Evolutionary conservation across 2,329 filamentous ascomycete species (phyloP), one percentile per base, ranked within the genome.

Genomic region (Colletotrichum kahawae): DNA sequence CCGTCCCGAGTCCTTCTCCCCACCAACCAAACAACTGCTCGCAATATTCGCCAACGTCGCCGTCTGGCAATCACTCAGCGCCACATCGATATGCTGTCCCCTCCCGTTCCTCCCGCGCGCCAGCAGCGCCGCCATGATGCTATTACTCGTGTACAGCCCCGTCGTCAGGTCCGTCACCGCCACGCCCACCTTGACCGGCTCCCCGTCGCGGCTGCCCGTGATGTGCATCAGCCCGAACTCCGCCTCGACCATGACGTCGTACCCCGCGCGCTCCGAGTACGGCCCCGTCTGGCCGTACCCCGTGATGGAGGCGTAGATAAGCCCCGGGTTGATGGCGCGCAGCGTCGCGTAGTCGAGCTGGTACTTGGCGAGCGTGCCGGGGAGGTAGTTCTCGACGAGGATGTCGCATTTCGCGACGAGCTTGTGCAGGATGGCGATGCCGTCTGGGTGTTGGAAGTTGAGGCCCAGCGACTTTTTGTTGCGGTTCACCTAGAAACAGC

Each of bases 191-290:
- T 99, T 99, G 51, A 98, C 97, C 0, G 97, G 97, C 2, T 95
- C 94, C 0, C 96, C 95, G 80, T 98, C 94, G 71, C 96, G 90
- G 76, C 91, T 91, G 36, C 97, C 97, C 0, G 97, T 99, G 79
- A 99, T 98, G 85, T 99, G 97, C 97, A 99, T 99, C 71, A 99
- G 87, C 1, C 97, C 97, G 86, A 99, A 96, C 83, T 98, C 97
- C 75, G 97, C 97, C 87, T 99, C 97, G 13, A 99, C 96, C 96
- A 99, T 99, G 79, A 99, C 97, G 84, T 99, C 97, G 88, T 99
- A 99, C 6, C 97, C 97, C 5, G 97, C 95, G 16, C 97, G 91
- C 77, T 92, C 91, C 7, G 93, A 92, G 84, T 98, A 98, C 0
- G 97, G 97, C 0, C 97, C 97, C 1, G 95, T 98, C 83, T 99